A percentile compares a stretch with the other conserved stretches of the same genome.
These are phyloP conservation scores for Lepiota brunneoincarnata DNA, from an alignment of 768 basidiomycete genomes.

Conservation along the genomic window DNA sequence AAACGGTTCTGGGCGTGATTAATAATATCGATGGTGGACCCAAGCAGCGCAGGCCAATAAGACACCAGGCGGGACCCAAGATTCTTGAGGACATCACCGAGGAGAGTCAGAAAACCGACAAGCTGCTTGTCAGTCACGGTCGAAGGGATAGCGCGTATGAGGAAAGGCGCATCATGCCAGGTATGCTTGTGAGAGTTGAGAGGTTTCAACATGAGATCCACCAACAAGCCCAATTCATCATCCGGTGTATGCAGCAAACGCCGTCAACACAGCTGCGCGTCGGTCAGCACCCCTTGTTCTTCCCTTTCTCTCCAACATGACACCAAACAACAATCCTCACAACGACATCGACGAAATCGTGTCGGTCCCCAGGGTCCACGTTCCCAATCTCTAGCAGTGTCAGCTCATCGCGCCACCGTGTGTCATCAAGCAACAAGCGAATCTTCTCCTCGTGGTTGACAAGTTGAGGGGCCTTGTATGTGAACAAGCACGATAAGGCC, in stretches of 20 bases:
- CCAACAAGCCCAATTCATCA: conserved; percentile 71
- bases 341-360: conserved; percentile 64
- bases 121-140: conserved; percentile 61
- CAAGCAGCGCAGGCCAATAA: conserved; percentile 77
- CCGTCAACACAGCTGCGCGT: conserved; percentile 70
- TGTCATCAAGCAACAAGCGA: conserved; percentile 74
- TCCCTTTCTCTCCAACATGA: conserved; percentile 81
- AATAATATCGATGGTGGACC: conserved; percentile 63
- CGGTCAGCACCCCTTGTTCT: conserved; percentile 65
- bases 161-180: conserved; percentile 16
- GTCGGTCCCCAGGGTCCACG: conserved; percentile 53
- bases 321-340: conserved; percentile 82
- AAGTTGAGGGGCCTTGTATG: conserved; percentile 71
- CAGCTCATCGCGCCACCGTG: conserved; percentile 87
- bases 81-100: conserved; percentile 81
- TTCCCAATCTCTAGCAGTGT: conserved; percentile 63
- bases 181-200: conserved; percentile 39
- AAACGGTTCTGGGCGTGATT: conserved; percentile 62
- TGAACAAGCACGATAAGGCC: conserved; percentile 75
- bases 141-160: conserved; percentile 6
- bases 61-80: conserved; percentile 68
- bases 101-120: conserved; percentile 79
- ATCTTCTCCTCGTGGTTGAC: conserved; percentile 61
- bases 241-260: conserved; percentile 69
- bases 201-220: conserved; percentile 86